Evolutionary conservation across 148 eudicot species (phyloP), one percentile per base, ranked within the genome.

Genomic region (Gaultheria prostrata): DNA sequence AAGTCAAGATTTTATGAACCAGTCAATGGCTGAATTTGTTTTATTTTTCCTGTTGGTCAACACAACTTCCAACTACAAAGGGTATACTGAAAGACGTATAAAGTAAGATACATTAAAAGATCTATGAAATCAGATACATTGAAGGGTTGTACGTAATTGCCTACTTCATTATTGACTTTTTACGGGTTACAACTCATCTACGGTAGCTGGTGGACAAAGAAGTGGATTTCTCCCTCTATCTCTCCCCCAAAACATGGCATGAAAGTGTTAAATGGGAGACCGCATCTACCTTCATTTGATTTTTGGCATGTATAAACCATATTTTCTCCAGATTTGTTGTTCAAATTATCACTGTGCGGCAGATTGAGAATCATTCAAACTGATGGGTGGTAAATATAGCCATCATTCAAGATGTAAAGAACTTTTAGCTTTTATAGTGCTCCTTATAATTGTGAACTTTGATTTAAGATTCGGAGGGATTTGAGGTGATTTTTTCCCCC

Each of bases 241-340:
- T 67, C 72, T 28, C 39, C 4, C 39, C 11, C 71, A 65, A 67
- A 67, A 48, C 56, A 76, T 76, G 56, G 33, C 26, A 21, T 11
- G 57, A 76, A 76, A 76, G 35, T 28, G 49, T n/a, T 48, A 26
- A 76, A 48, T 48, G 79, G 56, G 79, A 76, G 79, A 48, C 30
- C 1, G 56, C 6, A 13, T 26, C 57, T 76, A 21, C 56, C 48
- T 74, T 43, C 50, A 20, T 30, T 48, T 10, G 50, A 50, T 46
- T 76, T 76, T 76, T 12, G 18, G 39, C 72, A 67, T 2, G 32
- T 49, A 33, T 5, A 4, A 18, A 21, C 79, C 46, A 24, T 13
- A 4, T 24, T 26, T 49, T 76, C 56, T n/a, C 49, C 32, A 10
- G 0, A 13, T 26, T 76, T 45, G n/a, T 46, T 46, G 53, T 43